These are phyloP conservation scores for Globisporangium parvum DNA, from an alignment of 352 stramenopile species.

Conservation along the genomic window DNA sequence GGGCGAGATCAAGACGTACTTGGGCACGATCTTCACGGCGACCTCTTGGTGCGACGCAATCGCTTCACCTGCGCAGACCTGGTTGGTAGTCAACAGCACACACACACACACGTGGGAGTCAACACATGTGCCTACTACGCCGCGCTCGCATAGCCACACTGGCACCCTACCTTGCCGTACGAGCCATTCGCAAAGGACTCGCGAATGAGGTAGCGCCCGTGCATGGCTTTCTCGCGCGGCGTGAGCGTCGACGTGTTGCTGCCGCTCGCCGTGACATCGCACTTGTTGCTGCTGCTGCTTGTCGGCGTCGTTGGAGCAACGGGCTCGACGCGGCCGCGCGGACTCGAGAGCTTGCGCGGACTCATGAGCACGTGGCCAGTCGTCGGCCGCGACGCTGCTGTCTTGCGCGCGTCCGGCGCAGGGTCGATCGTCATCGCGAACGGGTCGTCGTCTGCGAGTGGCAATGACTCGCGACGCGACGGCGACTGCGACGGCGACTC, in stretches of 20 bases:
- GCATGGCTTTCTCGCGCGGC: conserved; percentile 54
- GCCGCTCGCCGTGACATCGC: conserved; percentile 4
- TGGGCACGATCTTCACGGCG: conserved; percentile 74
- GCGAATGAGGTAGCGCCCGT: conserved; percentile 65
- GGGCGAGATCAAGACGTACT: conserved; percentile 55
- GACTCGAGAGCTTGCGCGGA: conserved; percentile 12
- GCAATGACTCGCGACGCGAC: too few relatives aligned
- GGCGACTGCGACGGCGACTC: conserved; percentile 8
- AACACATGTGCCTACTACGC: conserved; percentile 6
- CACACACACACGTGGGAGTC: background rate
- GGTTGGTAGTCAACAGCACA: background rate
- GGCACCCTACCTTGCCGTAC: conserved; percentile 46
- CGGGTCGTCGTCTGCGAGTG: conserved; percentile 6
- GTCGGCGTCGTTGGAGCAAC: background rate
- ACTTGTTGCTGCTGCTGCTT: conserved; percentile 3
- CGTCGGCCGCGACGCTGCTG: conserved; percentile 2
- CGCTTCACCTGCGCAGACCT: conserved; percentile 45
- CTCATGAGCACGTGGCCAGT: conserved; percentile 4
- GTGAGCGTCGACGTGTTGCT: conserved; percentile 38
- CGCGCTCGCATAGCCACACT: conserved; percentile 21
- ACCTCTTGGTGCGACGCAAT: conserved; percentile 47
- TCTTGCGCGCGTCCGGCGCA: conserved; percentile 4
- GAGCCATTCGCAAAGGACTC: conserved; percentile 66
- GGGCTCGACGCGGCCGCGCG: conserved; percentile 3
- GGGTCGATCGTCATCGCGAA: conserved; percentile 12